Base-by-base conservation (phyloP, 2,329 filamentous ascomycete species). In the Pseudogymnoascus sp. region DNA sequence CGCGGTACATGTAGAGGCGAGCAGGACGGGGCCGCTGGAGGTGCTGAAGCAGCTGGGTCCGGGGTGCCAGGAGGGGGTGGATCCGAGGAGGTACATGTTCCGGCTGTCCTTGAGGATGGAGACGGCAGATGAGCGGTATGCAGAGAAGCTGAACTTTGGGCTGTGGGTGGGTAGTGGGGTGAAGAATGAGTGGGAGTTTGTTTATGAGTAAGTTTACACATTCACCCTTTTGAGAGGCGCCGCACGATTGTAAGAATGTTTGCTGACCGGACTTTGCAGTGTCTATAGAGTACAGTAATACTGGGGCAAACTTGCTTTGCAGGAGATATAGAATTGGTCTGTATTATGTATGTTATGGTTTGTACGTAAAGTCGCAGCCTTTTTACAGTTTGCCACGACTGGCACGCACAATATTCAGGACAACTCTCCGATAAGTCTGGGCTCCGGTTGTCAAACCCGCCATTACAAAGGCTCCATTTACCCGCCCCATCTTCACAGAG, bases 121-220 rank as follows among this genome's bases (percentile, higher is more conserved):
- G 69, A 81, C 80, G 21, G 74, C 77, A 2, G 80, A 81, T 70
- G 76, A 78, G 69, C 75, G 80, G 31, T 81, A 81, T 67, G 74
- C 74, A 59, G 77, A 80, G 63, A 77, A 77, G 64, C 75, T 81
- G 23, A 81, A 81, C 69, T 80, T 77, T 69, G 79, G 78, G 4
- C 73, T 81, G 62, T 81, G 79, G 79, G 75, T 81, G 57, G 79
- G 78, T 5, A 80, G 78, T 69, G 79, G 79, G 60, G 77, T 79
- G 69, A 78, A 77, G 73, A 77, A 75, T 63, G 76, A 73, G 62
- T 73, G 77, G 21, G 77, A 80, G 68, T 72, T 80, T 63, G 74
- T 80, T 51, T 78, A 79, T 62, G 78, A 80, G 78, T 80, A 70
- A 66, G 69, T 68, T 18, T 26, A 10, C 34, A 60, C 37, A n/a